Conservation (phyloP, 768 basidiomycete species). For the Agaricus bisporus region DNA sequence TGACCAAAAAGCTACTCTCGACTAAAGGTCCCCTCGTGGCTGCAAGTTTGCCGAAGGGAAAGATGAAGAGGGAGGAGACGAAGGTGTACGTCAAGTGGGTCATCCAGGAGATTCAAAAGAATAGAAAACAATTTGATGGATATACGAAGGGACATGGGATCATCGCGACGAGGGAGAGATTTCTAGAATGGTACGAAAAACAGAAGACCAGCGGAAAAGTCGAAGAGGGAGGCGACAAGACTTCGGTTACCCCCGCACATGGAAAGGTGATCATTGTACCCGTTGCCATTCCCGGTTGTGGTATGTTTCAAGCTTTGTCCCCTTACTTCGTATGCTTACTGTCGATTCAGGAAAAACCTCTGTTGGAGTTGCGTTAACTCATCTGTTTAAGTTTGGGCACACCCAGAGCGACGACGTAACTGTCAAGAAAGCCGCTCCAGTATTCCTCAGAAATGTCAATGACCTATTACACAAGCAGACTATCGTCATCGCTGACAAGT, state of each 20-base stretch:
- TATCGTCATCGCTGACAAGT: constrained; percentile 94
- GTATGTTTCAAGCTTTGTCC: constrained; percentile 35
- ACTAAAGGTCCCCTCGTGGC: constrained; percentile 25
- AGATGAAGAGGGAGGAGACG: constrained; percentile 75
- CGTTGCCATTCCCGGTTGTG: constrained; percentile 88
- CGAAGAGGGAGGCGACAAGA: constrained; percentile 19
- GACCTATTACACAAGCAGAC: constrained; percentile 53
- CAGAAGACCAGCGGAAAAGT: constrained; percentile 8
- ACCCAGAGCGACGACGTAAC: constrained; percentile 90
- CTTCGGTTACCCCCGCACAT: constrained; percentile 21
- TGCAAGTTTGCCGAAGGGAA: constrained; percentile 49
- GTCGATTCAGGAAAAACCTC: constrained; percentile 72
- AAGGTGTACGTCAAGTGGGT: constrained; percentile 80
- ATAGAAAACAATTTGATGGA: constrained; percentile 54
- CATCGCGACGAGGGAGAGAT: constrained; percentile 74
- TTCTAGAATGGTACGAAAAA: constrained; percentile 61
- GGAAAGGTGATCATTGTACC: constrained; percentile 84
- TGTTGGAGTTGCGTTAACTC: constrained; percentile 70
- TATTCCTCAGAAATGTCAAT: constrained; percentile 69
- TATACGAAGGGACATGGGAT: constrained; percentile 78
- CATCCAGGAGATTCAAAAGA: constrained; percentile 59
- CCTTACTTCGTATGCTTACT: too few species aligned
- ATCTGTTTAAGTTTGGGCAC: constrained; percentile 84
- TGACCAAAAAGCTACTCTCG: constrained; percentile 72
- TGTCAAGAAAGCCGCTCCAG: constrained; percentile 64